Evolutionary conservation across 495 filamentous ascomycete genomes (phyloP).

Genomic region (Lophiotrema nucula): DNA sequence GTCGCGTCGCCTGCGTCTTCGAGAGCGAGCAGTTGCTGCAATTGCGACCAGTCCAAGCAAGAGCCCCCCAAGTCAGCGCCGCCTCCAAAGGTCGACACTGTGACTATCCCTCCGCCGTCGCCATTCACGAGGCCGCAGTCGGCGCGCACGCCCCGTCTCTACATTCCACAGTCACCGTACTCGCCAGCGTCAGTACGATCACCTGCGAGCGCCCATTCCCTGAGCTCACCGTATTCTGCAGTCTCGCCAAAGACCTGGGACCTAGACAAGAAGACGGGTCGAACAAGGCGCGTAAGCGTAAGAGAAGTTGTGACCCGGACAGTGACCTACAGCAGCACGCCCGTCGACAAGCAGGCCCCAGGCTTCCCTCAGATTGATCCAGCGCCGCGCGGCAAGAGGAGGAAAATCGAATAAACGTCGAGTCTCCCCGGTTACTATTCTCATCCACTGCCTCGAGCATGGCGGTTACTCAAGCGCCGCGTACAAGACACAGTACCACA

Average conservation of each 20-base stretch:
- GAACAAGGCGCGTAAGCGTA: conserved; percentile 49
- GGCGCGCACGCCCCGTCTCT: conserved; percentile 56
- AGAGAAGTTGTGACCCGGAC: conserved; percentile 73
- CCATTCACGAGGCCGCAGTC: conserved; percentile 56
- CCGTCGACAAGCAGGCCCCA: conserved; percentile 49
- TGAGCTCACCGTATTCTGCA: conserved; percentile 42
- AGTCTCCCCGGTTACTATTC: conserved; percentile 10
- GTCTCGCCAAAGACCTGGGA: conserved; percentile 61
- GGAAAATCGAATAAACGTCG: conserved; percentile 58
- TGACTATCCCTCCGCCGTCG: conserved; percentile 41
- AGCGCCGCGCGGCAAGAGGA: conserved; percentile 73
- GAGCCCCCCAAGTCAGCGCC: conserved; percentile 27
- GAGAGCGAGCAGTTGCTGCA: conserved; percentile 57
- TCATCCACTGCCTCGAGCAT: conserved; percentile 10
- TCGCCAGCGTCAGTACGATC: conserved; percentile 51
- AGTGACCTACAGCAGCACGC: conserved; percentile 58
- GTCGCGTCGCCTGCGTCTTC: conserved; percentile 50
- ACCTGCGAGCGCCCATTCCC: conserved; percentile 52
- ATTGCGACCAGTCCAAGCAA: conserved; percentile 51
- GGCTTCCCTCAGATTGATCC: conserved; percentile 56
- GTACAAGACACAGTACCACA: conserved; percentile 8
- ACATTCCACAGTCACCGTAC: conserved; percentile 61
- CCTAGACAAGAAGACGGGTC: conserved; percentile 53
- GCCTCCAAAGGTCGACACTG: conserved; percentile 13
- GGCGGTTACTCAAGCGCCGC: conserved; percentile 22